Evolutionary conservation across 2,329 filamentous ascomycete genomes (phyloP).

Genomic region (Penicillium brevicompactum): DNA sequence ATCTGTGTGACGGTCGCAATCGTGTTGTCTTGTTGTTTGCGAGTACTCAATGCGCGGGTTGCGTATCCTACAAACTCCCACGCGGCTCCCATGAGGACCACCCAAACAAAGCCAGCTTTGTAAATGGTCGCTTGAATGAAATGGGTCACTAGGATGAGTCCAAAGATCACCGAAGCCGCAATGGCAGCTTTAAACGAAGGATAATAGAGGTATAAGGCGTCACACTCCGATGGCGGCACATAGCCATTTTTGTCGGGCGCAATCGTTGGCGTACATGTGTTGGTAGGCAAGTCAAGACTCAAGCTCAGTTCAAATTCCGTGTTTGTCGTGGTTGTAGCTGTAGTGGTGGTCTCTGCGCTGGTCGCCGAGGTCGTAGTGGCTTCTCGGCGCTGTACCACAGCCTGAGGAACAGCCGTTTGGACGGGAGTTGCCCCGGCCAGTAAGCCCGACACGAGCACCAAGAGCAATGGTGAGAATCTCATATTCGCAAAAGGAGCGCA

Average conservation of each 20-base stretch:
- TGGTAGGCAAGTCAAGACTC: constrained; percentile 6
- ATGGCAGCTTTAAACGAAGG: constrained; percentile 42
- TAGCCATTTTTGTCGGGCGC: constrained; percentile 26
- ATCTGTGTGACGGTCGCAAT: neutral
- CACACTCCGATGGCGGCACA: constrained; percentile 19
- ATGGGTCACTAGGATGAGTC: constrained; percentile 25
- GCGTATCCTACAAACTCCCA: constrained; percentile 49
- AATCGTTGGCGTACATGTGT: constrained; percentile 22
- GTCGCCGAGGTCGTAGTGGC: neutral
- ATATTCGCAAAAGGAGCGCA: neutral
- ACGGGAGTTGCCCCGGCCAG: constrained; percentile 2
- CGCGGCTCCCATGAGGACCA: constrained; percentile 46
- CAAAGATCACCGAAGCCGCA: constrained; percentile 40
- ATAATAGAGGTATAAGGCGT: constrained; percentile 30
- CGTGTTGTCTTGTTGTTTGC: neutral
- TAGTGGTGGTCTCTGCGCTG: neutral
- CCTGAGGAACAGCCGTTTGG: constrained; percentile 1
- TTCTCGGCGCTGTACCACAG: neutral
- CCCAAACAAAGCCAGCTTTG: constrained; percentile 44
- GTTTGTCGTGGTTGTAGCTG: neutral
- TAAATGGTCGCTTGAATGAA: constrained; percentile 39
- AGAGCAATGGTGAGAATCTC: neutral
- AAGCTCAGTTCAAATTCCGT: neutral
- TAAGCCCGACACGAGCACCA: neutral
- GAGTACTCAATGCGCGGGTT: constrained; percentile 27